A percentile compares a stretch with the other conserved stretches of the same genome.
Conservation (phyloP, 2,329 filamentous ascomycete genomes). For the Fusarium sp. region DNA sequence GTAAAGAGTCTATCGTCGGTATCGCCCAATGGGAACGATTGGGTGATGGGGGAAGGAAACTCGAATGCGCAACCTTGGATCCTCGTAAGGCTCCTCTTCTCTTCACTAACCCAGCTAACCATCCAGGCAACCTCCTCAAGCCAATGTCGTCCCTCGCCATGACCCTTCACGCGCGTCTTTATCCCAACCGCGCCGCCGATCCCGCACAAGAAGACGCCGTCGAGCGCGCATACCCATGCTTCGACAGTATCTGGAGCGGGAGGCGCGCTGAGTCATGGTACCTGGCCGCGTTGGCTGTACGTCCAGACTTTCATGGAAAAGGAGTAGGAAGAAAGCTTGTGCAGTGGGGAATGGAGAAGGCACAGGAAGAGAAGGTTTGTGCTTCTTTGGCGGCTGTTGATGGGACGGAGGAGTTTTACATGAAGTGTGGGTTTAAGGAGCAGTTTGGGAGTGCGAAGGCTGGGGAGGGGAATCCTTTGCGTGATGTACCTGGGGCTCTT, state of each 20-base stretch:
- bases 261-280: slow-evolving; percentile 50
- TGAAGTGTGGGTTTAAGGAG: slow-evolving; percentile 35
- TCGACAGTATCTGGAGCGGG: slow-evolving; percentile 35
- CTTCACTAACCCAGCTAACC: not conserved
- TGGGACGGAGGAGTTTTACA: slow-evolving; percentile 55
- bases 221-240: slow-evolving; percentile 32
- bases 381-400: slow-evolving; percentile 55
- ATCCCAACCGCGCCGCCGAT: slow-evolving; percentile 26
- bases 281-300: slow-evolving; percentile 53
- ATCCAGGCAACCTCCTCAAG: slow-evolving; percentile 34
- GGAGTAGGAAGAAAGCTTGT: slow-evolving; percentile 55
- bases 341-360: slow-evolving; percentile 55
- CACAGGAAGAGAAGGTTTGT: slow-evolving; percentile 52
- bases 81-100: slow-evolving; percentile 21
- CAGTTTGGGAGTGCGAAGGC: slow-evolving; percentile 24
- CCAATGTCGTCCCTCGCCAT: slow-evolving; percentile 31
- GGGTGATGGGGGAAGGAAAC: slow-evolving; percentile 27
- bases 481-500: slow-evolving; percentile 13
- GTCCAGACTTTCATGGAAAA: slow-evolving; percentile 54
- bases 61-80: slow-evolving; percentile 28
- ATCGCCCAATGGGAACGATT: slow-evolving; percentile 40
- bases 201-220: slow-evolving; percentile 28
- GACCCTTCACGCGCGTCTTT: slow-evolving; percentile 16
- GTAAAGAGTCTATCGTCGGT: slow-evolving; percentile 23
- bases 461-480: slow-evolving; percentile 32